A percentile compares a stretch with the other conserved stretches of the same genome.
Evolutionary conservation across 768 basidiomycete species (phyloP).

Genomic region (Suillus spraguei): DNA sequence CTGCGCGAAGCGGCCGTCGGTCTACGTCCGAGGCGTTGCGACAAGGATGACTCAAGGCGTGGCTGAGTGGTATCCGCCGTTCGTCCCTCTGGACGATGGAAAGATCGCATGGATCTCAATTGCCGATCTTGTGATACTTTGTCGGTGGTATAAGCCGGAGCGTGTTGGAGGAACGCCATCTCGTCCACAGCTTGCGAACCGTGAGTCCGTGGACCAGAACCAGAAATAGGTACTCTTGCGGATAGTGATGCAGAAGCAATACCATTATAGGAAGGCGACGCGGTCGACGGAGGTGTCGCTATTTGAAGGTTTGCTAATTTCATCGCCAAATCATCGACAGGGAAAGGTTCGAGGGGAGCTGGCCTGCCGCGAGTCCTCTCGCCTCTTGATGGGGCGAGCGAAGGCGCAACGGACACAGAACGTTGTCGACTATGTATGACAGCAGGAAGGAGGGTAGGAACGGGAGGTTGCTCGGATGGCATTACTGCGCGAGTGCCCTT

Average conservation of each 20-base stretch:
- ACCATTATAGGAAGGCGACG: constrained; percentile 16
- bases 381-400: constrained; percentile 29
- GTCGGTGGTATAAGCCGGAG: constrained; percentile 23
- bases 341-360: constrained; percentile 41
- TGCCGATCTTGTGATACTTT: constrained; percentile 24
- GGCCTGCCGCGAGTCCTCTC: constrained; percentile 49
- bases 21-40: constrained; percentile 38
- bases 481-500: constrained; percentile 26
- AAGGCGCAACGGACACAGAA: constrained; percentile 31
- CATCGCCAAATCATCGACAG: constrained; percentile 59
- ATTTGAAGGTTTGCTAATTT: constrained; percentile 57
- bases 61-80: constrained; percentile 37
- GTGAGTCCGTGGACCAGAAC: constrained; percentile 25
- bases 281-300: constrained; percentile 19
- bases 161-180: constrained; percentile 21
- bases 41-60: constrained; percentile 31
- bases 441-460: constrained; percentile 28
- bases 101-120: constrained; percentile 59
- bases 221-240: constrained; percentile 16
- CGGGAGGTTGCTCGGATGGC: constrained; percentile 20
- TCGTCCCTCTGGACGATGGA: constrained; percentile 51
- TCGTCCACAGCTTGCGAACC: constrained; percentile 21
- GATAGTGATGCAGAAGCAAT: constrained; percentile 15
- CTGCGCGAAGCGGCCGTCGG: constrained; percentile 34
- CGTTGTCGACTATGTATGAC: constrained; percentile 29